Evolutionary conservation across 1,139 yeast genomes (phyloP).

Genomic region (Sugiyamaella japonica): DNA sequence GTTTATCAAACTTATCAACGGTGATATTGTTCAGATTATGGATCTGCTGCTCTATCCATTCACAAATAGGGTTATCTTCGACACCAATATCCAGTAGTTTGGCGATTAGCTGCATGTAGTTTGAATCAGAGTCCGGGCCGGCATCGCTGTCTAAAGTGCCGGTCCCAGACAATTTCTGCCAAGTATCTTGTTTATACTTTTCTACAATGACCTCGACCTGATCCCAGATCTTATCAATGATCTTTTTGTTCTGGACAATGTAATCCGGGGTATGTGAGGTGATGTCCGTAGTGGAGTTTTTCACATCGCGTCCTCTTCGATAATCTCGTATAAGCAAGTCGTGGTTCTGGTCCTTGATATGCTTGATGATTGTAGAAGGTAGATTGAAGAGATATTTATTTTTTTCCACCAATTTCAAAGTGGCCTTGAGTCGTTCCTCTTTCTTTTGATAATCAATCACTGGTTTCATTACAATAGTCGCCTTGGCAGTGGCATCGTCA

Average conservation of each 20-base stretch:
- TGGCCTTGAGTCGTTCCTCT: slow-evolving; percentile 57
- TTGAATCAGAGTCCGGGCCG: slow-evolving; percentile 39
- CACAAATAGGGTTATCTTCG: slow-evolving; percentile 62
- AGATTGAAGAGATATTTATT: slow-evolving; percentile 69
- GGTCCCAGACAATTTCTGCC: slow-evolving; percentile 56
- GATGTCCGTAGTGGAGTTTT: slow-evolving; percentile 31
- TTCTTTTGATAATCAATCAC: slow-evolving; percentile 62
- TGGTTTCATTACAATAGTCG: slow-evolving; percentile 73
- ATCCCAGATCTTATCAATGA: slow-evolving; percentile 58
- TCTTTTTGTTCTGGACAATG: slow-evolving; percentile 35
- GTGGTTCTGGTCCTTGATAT: slow-evolving; percentile 62
- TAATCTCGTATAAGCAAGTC: slow-evolving; percentile 71
- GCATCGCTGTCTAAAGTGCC: slow-evolving; percentile 17
- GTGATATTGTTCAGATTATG: slow-evolving; percentile 44
- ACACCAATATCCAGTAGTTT: slow-evolving; percentile 61
- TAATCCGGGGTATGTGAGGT: slow-evolving; percentile 34
- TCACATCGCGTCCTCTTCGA: slow-evolving; percentile 52
- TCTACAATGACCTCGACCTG: slow-evolving; percentile 67
- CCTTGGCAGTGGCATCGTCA: slow-evolving; percentile 45
- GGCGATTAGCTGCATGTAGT: slow-evolving; percentile 57
- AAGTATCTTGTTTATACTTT: slow-evolving; percentile 61
- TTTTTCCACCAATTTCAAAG: slow-evolving; percentile 62
- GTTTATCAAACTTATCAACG: slow-evolving; percentile 42
- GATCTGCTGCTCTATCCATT: slow-evolving; percentile 57
- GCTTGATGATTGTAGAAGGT: slow-evolving; percentile 59